These are phyloP conservation scores for Nothophytophthora sp. DNA, from an alignment of 352 stramenopile genomes.

Conservation along the genomic window DNA sequence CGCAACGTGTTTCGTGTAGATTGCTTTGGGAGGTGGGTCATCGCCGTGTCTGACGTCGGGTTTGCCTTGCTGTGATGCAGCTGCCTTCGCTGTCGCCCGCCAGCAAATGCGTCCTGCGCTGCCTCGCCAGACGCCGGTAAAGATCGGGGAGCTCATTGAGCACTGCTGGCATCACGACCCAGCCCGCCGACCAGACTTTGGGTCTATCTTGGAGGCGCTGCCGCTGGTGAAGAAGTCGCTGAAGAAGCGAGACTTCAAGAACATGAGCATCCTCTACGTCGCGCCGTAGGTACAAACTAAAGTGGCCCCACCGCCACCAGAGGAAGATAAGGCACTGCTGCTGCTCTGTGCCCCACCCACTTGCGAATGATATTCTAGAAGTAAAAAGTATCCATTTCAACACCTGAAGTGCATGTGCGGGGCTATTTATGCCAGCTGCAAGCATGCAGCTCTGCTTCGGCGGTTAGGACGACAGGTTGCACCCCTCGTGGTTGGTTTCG, in stretches of 20 bases:
- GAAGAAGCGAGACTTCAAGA: constrained; percentile 89
- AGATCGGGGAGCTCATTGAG: constrained; percentile 81
- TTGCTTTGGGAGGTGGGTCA: too few species aligned
- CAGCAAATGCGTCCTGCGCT: constrained; percentile 86
- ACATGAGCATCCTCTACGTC: constrained; percentile 66
- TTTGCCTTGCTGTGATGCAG: constrained; percentile 24
- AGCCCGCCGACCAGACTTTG: constrained; percentile 71
- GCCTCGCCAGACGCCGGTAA: constrained; percentile 78
- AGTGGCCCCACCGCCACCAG: background rate
- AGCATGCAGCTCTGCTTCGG: too few species aligned
- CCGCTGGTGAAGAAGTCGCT: constrained; percentile 78
- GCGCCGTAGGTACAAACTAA: constrained; percentile 11
- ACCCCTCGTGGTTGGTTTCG: too few species aligned
- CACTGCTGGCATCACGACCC: constrained; percentile 87
- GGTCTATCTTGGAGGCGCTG: constrained; percentile 72
- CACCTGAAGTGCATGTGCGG: too few species aligned
- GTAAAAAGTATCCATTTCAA: background rate
- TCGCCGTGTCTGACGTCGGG: constrained; percentile 1
- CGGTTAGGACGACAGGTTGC: too few species aligned
- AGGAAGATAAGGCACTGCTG: background rate
- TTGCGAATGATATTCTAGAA: background rate
- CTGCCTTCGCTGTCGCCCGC: constrained; percentile 83
- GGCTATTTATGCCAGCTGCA: too few species aligned
- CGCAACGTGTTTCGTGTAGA: constrained; percentile 1
- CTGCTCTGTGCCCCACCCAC: background rate